phyloP scores from a whole-genome alignment of 164 flowering plant species.

The Berberis vulgaris region DNA sequence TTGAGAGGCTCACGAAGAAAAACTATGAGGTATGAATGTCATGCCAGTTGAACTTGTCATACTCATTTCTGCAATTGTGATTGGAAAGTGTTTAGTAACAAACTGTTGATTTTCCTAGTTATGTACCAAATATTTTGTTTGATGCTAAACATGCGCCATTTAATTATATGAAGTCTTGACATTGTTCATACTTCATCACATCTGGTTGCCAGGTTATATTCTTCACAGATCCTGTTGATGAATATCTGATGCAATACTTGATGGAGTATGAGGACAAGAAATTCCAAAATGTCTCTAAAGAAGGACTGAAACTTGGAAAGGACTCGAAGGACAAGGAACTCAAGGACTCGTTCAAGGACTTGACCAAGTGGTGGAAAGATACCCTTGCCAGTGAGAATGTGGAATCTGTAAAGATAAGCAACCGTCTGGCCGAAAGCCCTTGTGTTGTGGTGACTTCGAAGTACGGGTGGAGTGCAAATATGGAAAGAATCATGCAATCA shows the following conservation, averaged over 20 bases:
- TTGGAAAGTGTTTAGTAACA: too few relatives aligned
- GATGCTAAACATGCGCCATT: too few relatives aligned
- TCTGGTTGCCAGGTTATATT: constrained; percentile 66
- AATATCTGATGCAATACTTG: constrained; percentile 90
- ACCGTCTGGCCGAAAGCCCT: constrained; percentile 78
- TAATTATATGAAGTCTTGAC: too few relatives aligned
- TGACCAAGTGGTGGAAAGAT: constrained; percentile 94
- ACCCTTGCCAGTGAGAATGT: constrained; percentile 72
- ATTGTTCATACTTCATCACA: not conserved
- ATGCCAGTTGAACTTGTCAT: too few relatives aligned
- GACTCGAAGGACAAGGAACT: constrained; percentile 68
- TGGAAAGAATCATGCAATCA: constrained; percentile 97
- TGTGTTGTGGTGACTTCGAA: constrained; percentile 97
- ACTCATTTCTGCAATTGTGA: too few relatives aligned
- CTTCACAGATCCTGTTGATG: constrained; percentile 98
- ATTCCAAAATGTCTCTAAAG: constrained; percentile 95
- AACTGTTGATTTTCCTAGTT: too few relatives aligned
- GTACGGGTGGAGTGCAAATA: constrained; percentile 96
- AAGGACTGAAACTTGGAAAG: constrained; percentile 86
- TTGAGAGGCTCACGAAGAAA: constrained; percentile 89
- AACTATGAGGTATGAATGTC: constrained; percentile 58
- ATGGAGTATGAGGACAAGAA: constrained; percentile 96
- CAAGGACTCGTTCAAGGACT: constrained; percentile 89
- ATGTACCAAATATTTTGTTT: too few relatives aligned
- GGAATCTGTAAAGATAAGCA: constrained; percentile 86